Evolutionary conservation across 257 asterid species (phyloP).

Genomic region (Rehmannia glutinosa): DNA sequence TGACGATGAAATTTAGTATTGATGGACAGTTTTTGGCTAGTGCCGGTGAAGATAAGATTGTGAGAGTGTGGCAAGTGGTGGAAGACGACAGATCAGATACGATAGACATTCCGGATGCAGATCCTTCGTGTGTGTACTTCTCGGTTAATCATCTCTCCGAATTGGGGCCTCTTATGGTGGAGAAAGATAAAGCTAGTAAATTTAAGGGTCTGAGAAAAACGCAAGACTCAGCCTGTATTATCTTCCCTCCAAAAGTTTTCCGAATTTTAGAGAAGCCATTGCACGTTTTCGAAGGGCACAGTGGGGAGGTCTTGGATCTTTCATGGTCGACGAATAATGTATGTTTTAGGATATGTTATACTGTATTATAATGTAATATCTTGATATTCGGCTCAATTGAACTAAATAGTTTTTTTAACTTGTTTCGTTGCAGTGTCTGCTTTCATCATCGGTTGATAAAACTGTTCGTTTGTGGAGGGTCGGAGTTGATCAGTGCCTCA

Average conservation of each 20-base stretch:
- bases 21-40: constrained; percentile 83
- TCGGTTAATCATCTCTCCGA: constrained; percentile 67
- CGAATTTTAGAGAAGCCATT: constrained; percentile 71
- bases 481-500: constrained; percentile 69
- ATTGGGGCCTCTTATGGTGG: constrained; percentile 47
- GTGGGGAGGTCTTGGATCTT: constrained; percentile 69
- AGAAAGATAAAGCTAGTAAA: constrained; percentile 47
- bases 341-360: too few relatives aligned
- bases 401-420: neutral
- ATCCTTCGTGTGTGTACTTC: constrained; percentile 83
- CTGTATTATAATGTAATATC: too few relatives aligned
- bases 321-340: constrained; percentile 85
- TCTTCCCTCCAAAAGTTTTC: constrained; percentile 75
- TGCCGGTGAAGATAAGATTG: constrained; percentile 80
- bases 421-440: constrained; percentile 55
- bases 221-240: constrained; percentile 72
- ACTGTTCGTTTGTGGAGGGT: constrained; percentile 92
- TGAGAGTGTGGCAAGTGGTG: constrained; percentile 81
- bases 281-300: constrained; percentile 73
- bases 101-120: constrained; percentile 54
- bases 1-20: constrained; percentile 78
- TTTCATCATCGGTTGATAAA: constrained; percentile 84
- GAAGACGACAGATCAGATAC: constrained; percentile 71
- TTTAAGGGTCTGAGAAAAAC: constrained; percentile 41
- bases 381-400: neutral